Percentiles rank a stretch among this genome's conserved stretches.
Conservation (phyloP, 805 yeast species). For the Candida silvicultrix region DNA sequence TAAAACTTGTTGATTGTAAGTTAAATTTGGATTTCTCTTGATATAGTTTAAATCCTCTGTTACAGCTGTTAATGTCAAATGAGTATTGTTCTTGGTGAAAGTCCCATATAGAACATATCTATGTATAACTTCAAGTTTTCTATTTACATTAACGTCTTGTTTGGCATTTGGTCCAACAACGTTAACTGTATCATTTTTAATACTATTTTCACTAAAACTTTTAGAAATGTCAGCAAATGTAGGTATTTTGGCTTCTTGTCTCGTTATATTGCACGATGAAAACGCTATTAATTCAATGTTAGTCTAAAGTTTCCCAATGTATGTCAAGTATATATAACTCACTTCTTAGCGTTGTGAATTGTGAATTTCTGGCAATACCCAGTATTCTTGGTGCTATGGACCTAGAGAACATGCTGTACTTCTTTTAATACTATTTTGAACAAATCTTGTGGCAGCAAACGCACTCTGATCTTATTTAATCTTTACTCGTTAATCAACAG, state of each 20-base stretch:
- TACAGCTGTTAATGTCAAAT: slow-evolving; percentile 66
- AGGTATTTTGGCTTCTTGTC: slow-evolving; percentile 7
- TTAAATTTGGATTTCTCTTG: slow-evolving; percentile 45
- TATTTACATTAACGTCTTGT: not conserved
- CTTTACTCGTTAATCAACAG: too few species aligned
- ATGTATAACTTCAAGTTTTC: slow-evolving; percentile 30
- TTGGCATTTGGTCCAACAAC: slow-evolving; percentile 8
- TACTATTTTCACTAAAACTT: not conserved
- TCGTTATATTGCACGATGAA: slow-evolving; percentile 3
- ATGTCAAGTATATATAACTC: not conserved
- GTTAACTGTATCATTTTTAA: slow-evolving; percentile 1
- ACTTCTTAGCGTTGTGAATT: not conserved
- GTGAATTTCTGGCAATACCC: not conserved
- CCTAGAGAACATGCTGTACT: not conserved
- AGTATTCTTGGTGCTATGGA: not conserved
- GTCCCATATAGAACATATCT: slow-evolving; percentile 70
- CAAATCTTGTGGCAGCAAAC: too few species aligned
- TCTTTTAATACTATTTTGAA: not conserved
- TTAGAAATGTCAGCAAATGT: slow-evolving; percentile 2
- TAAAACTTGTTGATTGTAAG: slow-evolving; percentile 65
- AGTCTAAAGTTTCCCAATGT: not conserved
- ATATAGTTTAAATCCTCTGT: slow-evolving; percentile 57
- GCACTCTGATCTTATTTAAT: too few species aligned
- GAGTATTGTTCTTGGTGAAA: slow-evolving; percentile 80
- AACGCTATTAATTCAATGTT: not conserved